Evolutionary conservation across 805 yeast species (phyloP).

Genomic region (Maudiozyma pseudohumilis): DNA sequence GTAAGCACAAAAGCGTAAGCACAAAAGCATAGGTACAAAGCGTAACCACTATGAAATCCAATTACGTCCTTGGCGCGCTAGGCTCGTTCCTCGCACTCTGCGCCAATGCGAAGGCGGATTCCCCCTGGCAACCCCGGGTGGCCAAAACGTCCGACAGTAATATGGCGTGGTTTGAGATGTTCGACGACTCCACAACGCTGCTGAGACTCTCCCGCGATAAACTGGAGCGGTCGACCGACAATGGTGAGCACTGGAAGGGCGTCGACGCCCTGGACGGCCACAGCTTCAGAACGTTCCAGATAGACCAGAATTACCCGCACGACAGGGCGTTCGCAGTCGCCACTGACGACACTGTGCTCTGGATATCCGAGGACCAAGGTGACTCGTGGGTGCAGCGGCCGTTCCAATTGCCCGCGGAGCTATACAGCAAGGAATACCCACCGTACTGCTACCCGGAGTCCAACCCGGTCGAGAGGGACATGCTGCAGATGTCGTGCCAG

Average conservation of each 20-base stretch:
- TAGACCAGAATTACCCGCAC: constrained; percentile 11
- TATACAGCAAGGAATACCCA: neutral
- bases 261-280: constrained; percentile 3
- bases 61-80: too few relatives aligned
- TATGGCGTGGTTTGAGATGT: constrained; percentile 14
- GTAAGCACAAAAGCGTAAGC: too few relatives aligned
- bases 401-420: neutral
- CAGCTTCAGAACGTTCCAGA: too few relatives aligned
- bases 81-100: too few relatives aligned
- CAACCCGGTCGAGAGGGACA: constrained; percentile 13
- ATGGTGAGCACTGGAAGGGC: constrained; percentile 41
- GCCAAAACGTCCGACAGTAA: constrained; percentile 4
- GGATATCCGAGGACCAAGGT: constrained; percentile 25
- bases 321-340: constrained; percentile 17
- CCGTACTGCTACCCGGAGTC: constrained; percentile 7
- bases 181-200: constrained; percentile 47
- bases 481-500: constrained; percentile 8
- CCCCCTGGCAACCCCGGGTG: too few relatives aligned
- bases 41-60: too few relatives aligned
- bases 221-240: constrained; percentile 35
- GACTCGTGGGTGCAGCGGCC: constrained; percentile 14
- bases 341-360: constrained; percentile 3
- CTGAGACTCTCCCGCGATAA: constrained; percentile 24
- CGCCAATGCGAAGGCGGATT: too few relatives aligned
- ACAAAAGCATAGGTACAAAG: too few relatives aligned